A percentile compares a stretch with the other conserved stretches of the same genome.
These are phyloP conservation scores for Paspalum vaginatum DNA, from an alignment of 176 grass and related monocot genomes.

Conservation along the genomic window DNA sequence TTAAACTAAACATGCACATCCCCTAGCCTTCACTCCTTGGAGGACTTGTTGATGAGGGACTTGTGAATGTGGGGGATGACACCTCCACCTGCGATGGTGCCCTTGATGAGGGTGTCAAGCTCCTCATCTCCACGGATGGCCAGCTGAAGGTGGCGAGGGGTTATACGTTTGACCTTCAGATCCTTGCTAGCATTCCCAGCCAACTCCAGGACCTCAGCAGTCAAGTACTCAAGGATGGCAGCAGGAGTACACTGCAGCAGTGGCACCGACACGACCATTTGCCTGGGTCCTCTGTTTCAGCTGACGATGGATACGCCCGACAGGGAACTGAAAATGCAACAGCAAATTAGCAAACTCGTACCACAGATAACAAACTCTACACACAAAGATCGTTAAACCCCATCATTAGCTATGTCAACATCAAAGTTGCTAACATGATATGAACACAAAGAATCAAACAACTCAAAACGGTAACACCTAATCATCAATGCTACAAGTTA, in stretches of 20 bases:
- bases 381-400: neutral
- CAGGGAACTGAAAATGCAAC: conserved; percentile 57
- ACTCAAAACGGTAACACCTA: neutral
- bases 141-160: conserved; percentile 70
- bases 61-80: conserved; percentile 82
- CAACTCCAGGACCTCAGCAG: conserved; percentile 61
- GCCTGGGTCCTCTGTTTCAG: conserved; percentile 66
- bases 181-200: conserved; percentile 78
- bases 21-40: conserved; percentile 67
- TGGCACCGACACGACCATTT: conserved; percentile 72
- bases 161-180: conserved; percentile 79
- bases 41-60: conserved; percentile 78
- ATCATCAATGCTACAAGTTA: neutral
- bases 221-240: conserved; percentile 72
- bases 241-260: conserved; percentile 70
- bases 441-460: neutral
- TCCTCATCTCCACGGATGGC: conserved; percentile 77
- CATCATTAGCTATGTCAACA: neutral
- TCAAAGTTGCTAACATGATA: neutral
- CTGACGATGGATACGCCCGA: conserved; percentile 71
- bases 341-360: neutral
- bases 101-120: conserved; percentile 77
- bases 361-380: neutral
- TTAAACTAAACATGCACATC: conserved; percentile 45
- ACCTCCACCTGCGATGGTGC: conserved; percentile 71